These are phyloP conservation scores for Plenodomus tracheiphilus DNA, from an alignment of 2,329 filamentous ascomycete species.

Conservation along the genomic window DNA sequence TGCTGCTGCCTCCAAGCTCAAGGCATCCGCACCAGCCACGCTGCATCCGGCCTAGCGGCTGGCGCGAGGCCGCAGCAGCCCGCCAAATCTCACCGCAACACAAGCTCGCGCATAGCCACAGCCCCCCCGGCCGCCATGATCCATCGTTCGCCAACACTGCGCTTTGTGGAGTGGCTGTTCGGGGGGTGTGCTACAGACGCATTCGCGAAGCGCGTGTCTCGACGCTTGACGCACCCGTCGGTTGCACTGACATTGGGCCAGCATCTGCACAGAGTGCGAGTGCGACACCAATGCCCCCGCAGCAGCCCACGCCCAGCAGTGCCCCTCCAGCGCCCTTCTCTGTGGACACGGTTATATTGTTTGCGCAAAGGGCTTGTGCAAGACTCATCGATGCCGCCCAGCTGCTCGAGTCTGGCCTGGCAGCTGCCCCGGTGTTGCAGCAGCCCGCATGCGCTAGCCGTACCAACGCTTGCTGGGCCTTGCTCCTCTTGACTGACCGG, in stretches of 20 bases:
- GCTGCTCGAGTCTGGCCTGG: constrained; percentile 16
- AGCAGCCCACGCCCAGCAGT: neutral
- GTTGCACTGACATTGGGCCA: neutral
- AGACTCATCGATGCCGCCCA: constrained; percentile 23
- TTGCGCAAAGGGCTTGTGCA: constrained; percentile 11
- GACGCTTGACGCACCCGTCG: constrained; percentile 4
- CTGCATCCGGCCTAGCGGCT: constrained; percentile 6
- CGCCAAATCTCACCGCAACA: constrained; percentile 24
- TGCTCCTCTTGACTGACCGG: constrained; percentile 40
- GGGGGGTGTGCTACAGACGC: constrained; percentile 3
- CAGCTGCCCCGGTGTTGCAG: constrained; percentile 15
- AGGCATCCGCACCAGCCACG: constrained; percentile 26
- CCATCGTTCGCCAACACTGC: constrained; percentile 10
- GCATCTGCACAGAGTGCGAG: neutral
- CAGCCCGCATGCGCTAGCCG: constrained; percentile 22
- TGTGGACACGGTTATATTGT: neutral
- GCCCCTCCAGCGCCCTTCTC: constrained; percentile 5
- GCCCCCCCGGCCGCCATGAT: constrained; percentile 1
- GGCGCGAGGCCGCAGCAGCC: constrained; percentile 25
- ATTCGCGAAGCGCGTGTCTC: no score
- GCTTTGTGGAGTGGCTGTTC: constrained; percentile 16
- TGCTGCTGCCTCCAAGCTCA: constrained; percentile 21
- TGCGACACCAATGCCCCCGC: neutral
- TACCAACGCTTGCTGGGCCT: constrained; percentile 24
- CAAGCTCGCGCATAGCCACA: constrained; percentile 29